Evolutionary conservation across 352 stramenopile genomes (phyloP).

Genomic region (Phytophthora palmivora): DNA sequence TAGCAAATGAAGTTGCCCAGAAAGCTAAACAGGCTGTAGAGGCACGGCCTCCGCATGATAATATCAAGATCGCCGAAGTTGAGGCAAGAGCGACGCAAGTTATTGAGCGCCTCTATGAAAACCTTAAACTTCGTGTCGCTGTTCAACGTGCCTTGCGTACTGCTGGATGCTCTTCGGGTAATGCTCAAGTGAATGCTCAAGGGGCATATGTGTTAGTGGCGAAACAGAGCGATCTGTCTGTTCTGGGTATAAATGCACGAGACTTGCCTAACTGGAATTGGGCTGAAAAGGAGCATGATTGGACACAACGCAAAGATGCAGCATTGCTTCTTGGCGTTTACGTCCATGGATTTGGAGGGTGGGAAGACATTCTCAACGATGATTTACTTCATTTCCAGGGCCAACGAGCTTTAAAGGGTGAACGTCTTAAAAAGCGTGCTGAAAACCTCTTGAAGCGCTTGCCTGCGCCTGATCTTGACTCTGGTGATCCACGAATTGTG

Average conservation of each 20-base stretch:
- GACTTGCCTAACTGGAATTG: slow-evolving; percentile 78
- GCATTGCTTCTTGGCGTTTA: slow-evolving; percentile 84
- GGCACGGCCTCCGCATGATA: slow-evolving; percentile 62
- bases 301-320: slow-evolving; percentile 80
- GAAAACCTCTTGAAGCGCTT: slow-evolving; percentile 86
- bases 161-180: slow-evolving; percentile 48
- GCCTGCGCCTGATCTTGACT: slow-evolving; percentile 57
- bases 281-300: slow-evolving; percentile 87
- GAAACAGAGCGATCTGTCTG: slow-evolving; percentile 70
- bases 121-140: slow-evolving; percentile 84
- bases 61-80: slow-evolving; percentile 78
- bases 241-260: slow-evolving; percentile 63
- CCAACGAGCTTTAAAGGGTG: slow-evolving; percentile 85
- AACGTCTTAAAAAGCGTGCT: slow-evolving; percentile 83
- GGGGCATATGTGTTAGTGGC: slow-evolving; percentile 79
- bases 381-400: slow-evolving; percentile 79
- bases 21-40: slow-evolving; percentile 60
- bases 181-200: slow-evolving; percentile 47
- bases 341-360: slow-evolving; percentile 85
- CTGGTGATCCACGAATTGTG: slow-evolving; percentile 68
- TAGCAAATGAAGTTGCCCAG: slow-evolving; percentile 73
- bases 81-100: slow-evolving; percentile 78
- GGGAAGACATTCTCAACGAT: slow-evolving; percentile 89
- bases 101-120: slow-evolving; percentile 87
- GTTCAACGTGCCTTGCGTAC: slow-evolving; percentile 78